These are phyloP conservation scores for Leccinum uliginosum DNA, from an alignment of 768 basidiomycete genomes.

Conservation along the genomic window DNA sequence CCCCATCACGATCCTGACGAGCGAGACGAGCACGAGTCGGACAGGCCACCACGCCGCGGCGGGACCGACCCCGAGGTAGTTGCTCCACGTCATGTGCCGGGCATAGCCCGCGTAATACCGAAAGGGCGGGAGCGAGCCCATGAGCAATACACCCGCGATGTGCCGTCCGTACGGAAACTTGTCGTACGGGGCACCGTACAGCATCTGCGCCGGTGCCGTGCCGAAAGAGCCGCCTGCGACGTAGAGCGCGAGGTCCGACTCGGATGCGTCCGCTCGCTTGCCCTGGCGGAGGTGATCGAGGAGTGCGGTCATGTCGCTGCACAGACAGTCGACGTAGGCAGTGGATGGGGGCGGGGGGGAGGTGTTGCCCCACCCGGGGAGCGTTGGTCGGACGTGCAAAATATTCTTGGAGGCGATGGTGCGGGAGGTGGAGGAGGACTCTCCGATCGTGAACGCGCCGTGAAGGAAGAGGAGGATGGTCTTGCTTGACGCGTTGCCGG, in stretches of 20 bases:
- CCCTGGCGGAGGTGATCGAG: slow-evolving; percentile 37
- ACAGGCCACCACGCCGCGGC: slow-evolving; percentile 40
- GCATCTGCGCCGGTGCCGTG: slow-evolving; percentile 49
- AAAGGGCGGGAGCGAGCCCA: slow-evolving; percentile 45
- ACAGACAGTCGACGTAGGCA: slow-evolving; percentile 40
- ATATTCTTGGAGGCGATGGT: slow-evolving; percentile 37
- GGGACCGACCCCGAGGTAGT: slow-evolving; percentile 47
- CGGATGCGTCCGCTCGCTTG: background rate
- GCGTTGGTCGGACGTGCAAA: slow-evolving; percentile 48
- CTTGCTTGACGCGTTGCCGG: slow-evolving; percentile 46
- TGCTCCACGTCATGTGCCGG: slow-evolving; percentile 41
- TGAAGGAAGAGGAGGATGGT: slow-evolving; percentile 52
- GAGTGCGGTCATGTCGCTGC: slow-evolving; percentile 42
- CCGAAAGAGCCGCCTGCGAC: slow-evolving; percentile 53
- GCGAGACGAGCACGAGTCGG: slow-evolving; percentile 27
- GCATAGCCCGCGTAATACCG: slow-evolving; percentile 43
- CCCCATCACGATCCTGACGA: slow-evolving; percentile 32
- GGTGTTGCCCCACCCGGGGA: slow-evolving; percentile 57
- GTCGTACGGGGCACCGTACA: slow-evolving; percentile 49
- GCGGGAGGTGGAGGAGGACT: slow-evolving; percentile 33
- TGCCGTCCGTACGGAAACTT: slow-evolving; percentile 46
- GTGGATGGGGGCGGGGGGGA: slow-evolving; percentile 35
- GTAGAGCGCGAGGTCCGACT: slow-evolving; percentile 35
- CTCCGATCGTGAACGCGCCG: slow-evolving; percentile 50
- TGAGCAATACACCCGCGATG: slow-evolving; percentile 45